Percentiles rank a stretch among this genome's conserved stretches.
Conservation (phyloP, 495 filamentous ascomycete genomes). For the Annulohypoxylon bovei region DNA sequence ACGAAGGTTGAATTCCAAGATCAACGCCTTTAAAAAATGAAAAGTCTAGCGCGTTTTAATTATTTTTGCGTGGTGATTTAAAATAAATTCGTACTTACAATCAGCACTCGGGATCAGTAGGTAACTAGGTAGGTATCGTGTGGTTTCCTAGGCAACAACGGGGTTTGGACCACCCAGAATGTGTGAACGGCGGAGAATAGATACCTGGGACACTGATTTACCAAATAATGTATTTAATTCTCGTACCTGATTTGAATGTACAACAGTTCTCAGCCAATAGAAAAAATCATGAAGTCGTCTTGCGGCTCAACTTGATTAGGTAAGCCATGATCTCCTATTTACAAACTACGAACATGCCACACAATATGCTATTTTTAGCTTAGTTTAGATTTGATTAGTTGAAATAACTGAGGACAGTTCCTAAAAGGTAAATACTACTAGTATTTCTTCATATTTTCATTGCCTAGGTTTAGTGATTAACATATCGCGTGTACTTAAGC, state of each 20-base stretch:
- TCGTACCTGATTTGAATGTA: not conserved
- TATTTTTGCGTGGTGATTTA: not conserved
- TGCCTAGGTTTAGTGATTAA: too few relatives aligned
- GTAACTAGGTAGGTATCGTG: not conserved
- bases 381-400: not conserved
- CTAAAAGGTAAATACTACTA: not conserved
- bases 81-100: not conserved
- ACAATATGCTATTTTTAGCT: not conserved
- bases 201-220: not conserved
- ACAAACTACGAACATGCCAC: not conserved
- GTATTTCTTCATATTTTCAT: not conserved
- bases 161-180: not conserved
- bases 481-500: too few relatives aligned
- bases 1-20: not conserved
- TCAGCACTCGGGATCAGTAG: not conserved
- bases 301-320: not conserved
- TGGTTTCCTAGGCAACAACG: not conserved
- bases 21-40: too few relatives aligned
- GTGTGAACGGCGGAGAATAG: not conserved
- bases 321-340: not conserved
- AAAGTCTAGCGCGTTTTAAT: not conserved
- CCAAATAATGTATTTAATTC: not conserved
- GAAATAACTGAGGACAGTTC: too few relatives aligned
- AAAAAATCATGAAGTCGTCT: not conserved
- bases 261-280: not conserved